Conservation (phyloP, 75 land plant species). For the Pinus albicaulis region DNA sequence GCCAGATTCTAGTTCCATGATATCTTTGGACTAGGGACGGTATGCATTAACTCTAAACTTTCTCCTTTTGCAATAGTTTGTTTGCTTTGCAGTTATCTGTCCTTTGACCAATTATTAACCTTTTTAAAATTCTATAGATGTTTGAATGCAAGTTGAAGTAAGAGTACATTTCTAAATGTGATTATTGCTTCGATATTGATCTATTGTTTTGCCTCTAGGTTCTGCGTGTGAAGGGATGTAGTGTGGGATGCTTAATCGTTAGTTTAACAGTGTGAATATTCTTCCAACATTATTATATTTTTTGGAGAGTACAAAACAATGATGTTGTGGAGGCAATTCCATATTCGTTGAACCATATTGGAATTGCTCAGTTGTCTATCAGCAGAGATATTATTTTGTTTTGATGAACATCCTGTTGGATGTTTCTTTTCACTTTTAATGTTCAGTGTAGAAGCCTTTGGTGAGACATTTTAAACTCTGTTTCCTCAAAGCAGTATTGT, state of each 20-base stretch:
- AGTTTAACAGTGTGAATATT: not conserved
- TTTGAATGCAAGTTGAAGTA: not conserved
- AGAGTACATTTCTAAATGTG: not conserved
- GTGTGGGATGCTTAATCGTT: not conserved
- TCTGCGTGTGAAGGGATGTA: not conserved
- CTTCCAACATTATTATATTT: not conserved
- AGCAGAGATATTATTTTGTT: not conserved
- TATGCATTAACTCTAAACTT: not conserved
- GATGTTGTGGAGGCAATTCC: not conserved
- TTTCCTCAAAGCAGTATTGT: no score
- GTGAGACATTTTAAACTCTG: no score
- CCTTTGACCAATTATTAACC: not conserved
- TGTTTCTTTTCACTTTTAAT: not conserved
- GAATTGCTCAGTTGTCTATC: not conserved
- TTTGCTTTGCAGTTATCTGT: not conserved
- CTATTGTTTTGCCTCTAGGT: not conserved
- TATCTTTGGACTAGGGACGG: not conserved
- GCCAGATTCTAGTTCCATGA: not conserved
- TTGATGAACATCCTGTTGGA: constrained; percentile 3
- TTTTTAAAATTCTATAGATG: not conserved
- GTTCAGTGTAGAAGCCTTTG: no score
- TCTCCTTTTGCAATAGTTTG: not conserved
- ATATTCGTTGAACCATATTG: not conserved
- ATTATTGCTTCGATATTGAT: not conserved
- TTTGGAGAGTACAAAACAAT: not conserved